A percentile compares a stretch with the other conserved stretches of the same genome.
phyloP scores from a whole-genome alignment of 2,329 filamentous ascomycete genomes.

The Sphaerulina populicola region DNA sequence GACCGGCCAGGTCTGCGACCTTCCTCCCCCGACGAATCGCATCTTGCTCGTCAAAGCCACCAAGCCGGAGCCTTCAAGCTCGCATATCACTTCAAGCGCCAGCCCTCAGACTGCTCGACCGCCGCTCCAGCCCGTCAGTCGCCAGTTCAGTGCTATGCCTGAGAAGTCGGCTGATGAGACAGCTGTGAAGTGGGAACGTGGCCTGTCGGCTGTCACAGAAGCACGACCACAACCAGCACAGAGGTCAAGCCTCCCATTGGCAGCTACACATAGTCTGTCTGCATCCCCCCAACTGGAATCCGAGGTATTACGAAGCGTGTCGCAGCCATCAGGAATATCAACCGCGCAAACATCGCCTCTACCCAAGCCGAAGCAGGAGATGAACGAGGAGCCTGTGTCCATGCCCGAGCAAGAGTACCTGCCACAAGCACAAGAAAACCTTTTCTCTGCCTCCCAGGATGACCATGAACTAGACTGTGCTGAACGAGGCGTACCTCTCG shows the following conservation, averaged over 20 bases:
- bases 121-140: constrained; percentile 17
- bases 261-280: neutral
- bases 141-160: constrained; percentile 6
- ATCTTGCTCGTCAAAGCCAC: neutral
- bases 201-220: neutral
- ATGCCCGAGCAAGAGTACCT: constrained; percentile 11
- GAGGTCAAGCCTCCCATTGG: neutral
- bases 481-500: constrained; percentile 23
- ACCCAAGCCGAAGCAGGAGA: neutral
- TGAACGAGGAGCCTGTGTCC: neutral
- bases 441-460: constrained; percentile 13
- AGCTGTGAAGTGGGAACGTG: neutral
- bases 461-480: neutral
- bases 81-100: neutral
- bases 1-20: neutral
- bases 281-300: no score
- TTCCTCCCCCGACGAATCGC: neutral
- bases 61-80: neutral
- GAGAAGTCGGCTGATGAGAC: neutral
- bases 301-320: no score
- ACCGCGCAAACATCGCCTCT: neutral
- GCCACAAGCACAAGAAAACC: constrained; percentile 13
- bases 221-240: neutral
- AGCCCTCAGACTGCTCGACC: constrained; percentile 7
- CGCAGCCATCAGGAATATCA: neutral